Base-by-base conservation (phyloP, 2,329 filamentous ascomycete genomes). In the Exophiala sideris region DNA sequence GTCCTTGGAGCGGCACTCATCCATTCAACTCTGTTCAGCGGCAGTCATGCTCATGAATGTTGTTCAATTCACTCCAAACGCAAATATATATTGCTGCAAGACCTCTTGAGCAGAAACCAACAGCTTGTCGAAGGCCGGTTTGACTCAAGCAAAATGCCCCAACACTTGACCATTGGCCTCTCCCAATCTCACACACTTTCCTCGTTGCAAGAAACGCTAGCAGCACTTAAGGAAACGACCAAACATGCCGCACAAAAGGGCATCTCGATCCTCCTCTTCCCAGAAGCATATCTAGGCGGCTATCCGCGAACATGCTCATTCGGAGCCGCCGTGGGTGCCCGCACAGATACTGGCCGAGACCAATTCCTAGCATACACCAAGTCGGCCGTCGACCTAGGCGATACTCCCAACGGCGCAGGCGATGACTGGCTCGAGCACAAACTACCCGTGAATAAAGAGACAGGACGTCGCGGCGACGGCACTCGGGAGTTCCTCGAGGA, bases 281-380 rank as follows among this genome's bases (percentile, higher is more conserved):
- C 92, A 0, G 91, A 97, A 75, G 91, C 91, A 18, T 96, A 90
- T 67, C 79, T 96, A 1, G 92, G 92, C 44, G 92, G 91, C 1
- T 96, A 96, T 68, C 92, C 92, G 14, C 86, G 91, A 9, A 90
- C 87, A 14, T 86, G 85, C 58, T 76, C 77, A 47, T 96, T 96
- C 65, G 91, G 91, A 3, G 84, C 84, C 44, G 79, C 81, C 1
- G 78, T 96, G 5, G 91, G 91, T 3, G 77, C 79, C 12, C 84
- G 91, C 35, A 79, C 80, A 0, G 75, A 79, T 2, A 75, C 78
- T 45, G 91, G 91, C 3, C 81, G 91, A 14, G 89, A 95, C 21
- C 89, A 95, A 65, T 96, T 86, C 67, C 78, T 91, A 8, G 74
- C 79, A 3, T 96, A 96, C 72, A 95, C 91, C 73, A 82, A 86